phyloP scores from a whole-genome alignment of 192 early-diverging fungal species.

The Podila epicladia region DNA sequence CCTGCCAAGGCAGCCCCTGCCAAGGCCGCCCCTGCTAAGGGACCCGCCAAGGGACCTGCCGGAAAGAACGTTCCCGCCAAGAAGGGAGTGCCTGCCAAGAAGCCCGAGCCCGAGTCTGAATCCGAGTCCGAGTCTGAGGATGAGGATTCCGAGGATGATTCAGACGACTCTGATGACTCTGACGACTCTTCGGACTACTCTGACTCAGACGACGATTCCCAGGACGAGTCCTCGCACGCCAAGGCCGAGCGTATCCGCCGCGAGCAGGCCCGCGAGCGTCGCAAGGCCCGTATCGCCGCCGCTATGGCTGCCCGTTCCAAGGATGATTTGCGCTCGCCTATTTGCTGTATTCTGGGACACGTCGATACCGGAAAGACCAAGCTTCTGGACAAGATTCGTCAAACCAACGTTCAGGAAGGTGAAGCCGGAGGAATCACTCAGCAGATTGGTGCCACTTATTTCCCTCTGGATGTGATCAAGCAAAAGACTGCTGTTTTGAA shows the following conservation, averaged over 20 bases:
- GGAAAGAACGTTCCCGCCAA: slow-evolving; percentile 21
- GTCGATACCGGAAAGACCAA: slow-evolving; percentile 97
- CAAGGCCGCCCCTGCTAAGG: slow-evolving; percentile 21
- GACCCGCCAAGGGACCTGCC: slow-evolving; percentile 28
- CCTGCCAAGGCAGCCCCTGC: too few species aligned
- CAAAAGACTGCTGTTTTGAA: slow-evolving; percentile 89
- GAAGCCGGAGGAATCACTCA: slow-evolving; percentile 99
- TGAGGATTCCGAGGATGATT: slow-evolving; percentile 18
- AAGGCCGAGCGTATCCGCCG: slow-evolving; percentile 72
- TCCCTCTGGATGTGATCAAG: slow-evolving; percentile 95
- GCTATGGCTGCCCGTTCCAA: slow-evolving; percentile 86
- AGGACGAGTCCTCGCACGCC: slow-evolving; percentile 73
- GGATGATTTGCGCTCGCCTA: slow-evolving; percentile 95
- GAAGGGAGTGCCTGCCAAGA: slow-evolving; percentile 42
- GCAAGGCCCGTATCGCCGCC: slow-evolving; percentile 73
- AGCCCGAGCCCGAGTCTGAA: slow-evolving; percentile 21
- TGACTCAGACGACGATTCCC: slow-evolving; percentile 62
- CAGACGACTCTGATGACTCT: slow-evolving; percentile 58
- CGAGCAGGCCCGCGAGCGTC: slow-evolving; percentile 81
- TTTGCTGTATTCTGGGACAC: slow-evolving; percentile 98
- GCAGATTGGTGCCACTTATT: slow-evolving; percentile 99
- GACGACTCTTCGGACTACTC: slow-evolving; percentile 60
- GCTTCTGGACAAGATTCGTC: slow-evolving; percentile 98
- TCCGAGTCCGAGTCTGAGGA: slow-evolving; percentile 8
- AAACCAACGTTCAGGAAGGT: slow-evolving; percentile 99